Evolutionary conservation across 768 basidiomycete species (phyloP).

Genomic region (Tulasnella sp.): DNA sequence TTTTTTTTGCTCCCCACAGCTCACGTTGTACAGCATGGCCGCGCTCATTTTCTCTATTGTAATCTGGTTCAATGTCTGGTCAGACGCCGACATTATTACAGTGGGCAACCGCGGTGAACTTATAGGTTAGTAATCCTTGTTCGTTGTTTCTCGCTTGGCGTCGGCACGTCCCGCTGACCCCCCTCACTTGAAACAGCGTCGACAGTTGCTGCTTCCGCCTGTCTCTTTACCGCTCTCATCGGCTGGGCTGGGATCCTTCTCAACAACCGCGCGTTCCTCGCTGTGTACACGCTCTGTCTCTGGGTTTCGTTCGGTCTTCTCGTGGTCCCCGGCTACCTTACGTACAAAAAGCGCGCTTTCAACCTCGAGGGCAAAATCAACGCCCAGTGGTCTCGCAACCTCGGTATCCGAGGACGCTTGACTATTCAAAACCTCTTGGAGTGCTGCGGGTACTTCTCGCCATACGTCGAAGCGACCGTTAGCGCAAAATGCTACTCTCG

Average conservation of each 20-base stretch:
- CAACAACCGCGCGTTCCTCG: constrained; percentile 83
- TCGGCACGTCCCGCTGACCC: neutral
- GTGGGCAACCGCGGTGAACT: constrained; percentile 71
- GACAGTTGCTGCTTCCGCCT: constrained; percentile 64
- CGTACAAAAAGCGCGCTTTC: constrained; percentile 73
- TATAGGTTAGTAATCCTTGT: constrained; percentile 46
- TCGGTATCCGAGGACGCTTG: constrained; percentile 63
- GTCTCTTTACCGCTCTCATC: constrained; percentile 66
- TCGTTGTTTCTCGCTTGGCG: neutral
- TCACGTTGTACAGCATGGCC: constrained; percentile 63
- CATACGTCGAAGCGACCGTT: constrained; percentile 78
- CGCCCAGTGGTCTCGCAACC: constrained; percentile 67
- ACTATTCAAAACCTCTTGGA: constrained; percentile 71
- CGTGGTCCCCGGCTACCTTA: constrained; percentile 74
- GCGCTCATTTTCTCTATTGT: constrained; percentile 68
- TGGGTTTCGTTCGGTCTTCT: constrained; percentile 76
- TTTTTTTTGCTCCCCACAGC: constrained; percentile 44
- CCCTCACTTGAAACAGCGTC: constrained; percentile 49
- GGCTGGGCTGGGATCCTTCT: constrained; percentile 81
- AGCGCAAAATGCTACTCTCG: constrained; percentile 75
- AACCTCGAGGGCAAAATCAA: constrained; percentile 84
- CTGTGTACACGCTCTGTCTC: constrained; percentile 68
- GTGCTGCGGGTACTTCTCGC: constrained; percentile 83
- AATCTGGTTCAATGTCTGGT: constrained; percentile 77
- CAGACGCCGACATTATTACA: constrained; percentile 68